Percentiles rank a stretch among this genome's conserved stretches.
phyloP scores from a whole-genome alignment of 208 protist species.

The Crithidia expoeki region DNA sequence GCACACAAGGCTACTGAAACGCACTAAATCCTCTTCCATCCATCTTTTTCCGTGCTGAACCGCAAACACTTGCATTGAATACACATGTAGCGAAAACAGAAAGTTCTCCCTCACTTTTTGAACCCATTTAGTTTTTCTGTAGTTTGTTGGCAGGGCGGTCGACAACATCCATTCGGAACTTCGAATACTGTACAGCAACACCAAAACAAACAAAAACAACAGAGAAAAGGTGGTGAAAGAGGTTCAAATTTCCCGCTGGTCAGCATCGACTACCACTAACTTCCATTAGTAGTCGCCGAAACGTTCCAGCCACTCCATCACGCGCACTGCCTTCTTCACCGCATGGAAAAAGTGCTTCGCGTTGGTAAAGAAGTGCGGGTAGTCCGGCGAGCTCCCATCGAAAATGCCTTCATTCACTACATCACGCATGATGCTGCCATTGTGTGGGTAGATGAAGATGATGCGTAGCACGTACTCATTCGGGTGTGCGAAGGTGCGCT shows the following conservation, averaged over 20 bases:
- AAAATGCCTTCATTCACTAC: constrained; percentile 51
- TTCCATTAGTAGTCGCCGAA: constrained; percentile 28
- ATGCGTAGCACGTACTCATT: constrained; percentile 62
- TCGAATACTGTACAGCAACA: background rate
- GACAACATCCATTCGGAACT: no score
- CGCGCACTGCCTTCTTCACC: constrained; percentile 50
- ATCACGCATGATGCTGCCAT: constrained; percentile 67
- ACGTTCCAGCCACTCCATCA: constrained; percentile 49
- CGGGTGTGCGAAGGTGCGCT: constrained; percentile 44
- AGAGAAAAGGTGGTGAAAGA: no score
- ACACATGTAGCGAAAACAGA: no score
- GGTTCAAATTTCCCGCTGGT: no score
- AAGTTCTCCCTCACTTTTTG: no score
- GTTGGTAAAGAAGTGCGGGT: constrained; percentile 58
- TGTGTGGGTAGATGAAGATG: constrained; percentile 81
- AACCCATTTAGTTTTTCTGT: constrained; percentile 2
- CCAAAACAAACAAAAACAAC: background rate
- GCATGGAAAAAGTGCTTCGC: constrained; percentile 39
- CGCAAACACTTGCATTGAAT: no score
- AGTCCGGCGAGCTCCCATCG: constrained; percentile 18
- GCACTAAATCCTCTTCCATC: no score
- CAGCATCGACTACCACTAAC: no score
- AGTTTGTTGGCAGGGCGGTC: background rate
- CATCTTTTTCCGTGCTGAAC: no score
- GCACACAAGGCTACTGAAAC: no score